phyloP scores from a whole-genome alignment of 83 land plant species.

The Diphasiastrum complanatum region DNA sequence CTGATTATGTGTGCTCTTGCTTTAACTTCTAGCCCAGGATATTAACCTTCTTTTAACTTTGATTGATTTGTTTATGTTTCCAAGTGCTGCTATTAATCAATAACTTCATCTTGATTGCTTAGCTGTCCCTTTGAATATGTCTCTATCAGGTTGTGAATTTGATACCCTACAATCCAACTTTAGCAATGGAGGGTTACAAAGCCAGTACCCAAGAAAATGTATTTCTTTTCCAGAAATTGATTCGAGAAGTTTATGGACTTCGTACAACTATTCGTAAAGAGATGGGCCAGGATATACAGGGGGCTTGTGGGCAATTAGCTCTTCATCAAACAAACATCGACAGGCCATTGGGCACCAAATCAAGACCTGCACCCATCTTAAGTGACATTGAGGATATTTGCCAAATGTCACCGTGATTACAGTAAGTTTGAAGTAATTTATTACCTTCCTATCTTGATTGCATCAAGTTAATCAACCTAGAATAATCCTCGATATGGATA shows the following conservation, averaged over 20 bases:
- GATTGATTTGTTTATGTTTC: too few species aligned
- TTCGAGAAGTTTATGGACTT: conserved; percentile 65
- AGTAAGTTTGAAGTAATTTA: too few species aligned
- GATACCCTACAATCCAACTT: conserved; percentile 94
- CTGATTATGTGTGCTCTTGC: conserved; percentile 3
- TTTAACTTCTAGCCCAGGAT: not conserved
- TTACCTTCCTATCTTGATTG: too few species aligned
- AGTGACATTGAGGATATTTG: conserved; percentile 80
- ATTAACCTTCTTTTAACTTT: not conserved
- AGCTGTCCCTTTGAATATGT: not conserved
- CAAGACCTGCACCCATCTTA: conserved; percentile 31
- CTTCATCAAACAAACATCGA: conserved; percentile 33
- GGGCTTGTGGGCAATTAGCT: conserved; percentile 96
- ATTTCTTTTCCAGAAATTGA: conserved; percentile 56
- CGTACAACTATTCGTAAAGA: conserved; percentile 84
- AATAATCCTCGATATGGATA: too few species aligned
- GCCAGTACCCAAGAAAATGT: conserved; percentile 53
- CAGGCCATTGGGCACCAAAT: conserved; percentile 13
- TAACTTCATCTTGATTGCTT: not conserved
- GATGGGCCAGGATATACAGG: conserved; percentile 97
- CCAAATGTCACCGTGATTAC: too few species aligned
- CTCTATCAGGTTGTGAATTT: conserved; percentile 75
- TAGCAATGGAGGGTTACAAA: conserved; percentile 37
- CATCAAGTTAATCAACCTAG: too few species aligned
- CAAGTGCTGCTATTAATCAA: not conserved